Evolutionary conservation across 2,329 filamentous ascomycete species (phyloP).

Genomic region (Fusarium sp.): DNA sequence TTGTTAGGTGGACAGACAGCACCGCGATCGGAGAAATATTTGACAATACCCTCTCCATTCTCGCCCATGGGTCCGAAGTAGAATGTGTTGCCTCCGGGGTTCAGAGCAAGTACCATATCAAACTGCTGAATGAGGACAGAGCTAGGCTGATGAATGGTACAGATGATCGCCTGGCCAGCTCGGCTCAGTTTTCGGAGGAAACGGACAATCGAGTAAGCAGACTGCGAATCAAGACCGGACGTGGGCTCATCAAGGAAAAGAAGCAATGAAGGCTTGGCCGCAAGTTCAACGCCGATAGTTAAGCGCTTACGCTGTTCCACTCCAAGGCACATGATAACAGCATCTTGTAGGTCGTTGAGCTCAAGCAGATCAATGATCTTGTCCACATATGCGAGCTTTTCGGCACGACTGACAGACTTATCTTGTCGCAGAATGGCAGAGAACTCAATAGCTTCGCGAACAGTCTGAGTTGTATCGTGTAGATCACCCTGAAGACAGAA

Average conservation of each 20-base stretch:
- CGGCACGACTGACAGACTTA: slow-evolving; percentile 63
- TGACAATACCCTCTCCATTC: slow-evolving; percentile 58
- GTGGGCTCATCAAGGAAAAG: slow-evolving; percentile 72
- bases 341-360: slow-evolving; percentile 72
- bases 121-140: slow-evolving; percentile 67
- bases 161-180: slow-evolving; percentile 68
- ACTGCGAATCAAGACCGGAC: slow-evolving; percentile 67
- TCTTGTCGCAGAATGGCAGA: slow-evolving; percentile 73
- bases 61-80: slow-evolving; percentile 66
- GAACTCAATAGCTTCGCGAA: slow-evolving; percentile 74
- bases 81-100: slow-evolving; percentile 63
- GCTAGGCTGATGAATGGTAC: slow-evolving; percentile 70
- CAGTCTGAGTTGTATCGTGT: slow-evolving; percentile 72
- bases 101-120: slow-evolving; percentile 65
- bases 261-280: slow-evolving; percentile 67
- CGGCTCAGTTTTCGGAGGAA: slow-evolving; percentile 70
- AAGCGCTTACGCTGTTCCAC: slow-evolving; percentile 67
- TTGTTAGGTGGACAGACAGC: slow-evolving; percentile 70
- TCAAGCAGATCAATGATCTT: slow-evolving; percentile 74
- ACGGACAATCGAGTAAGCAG: slow-evolving; percentile 69
- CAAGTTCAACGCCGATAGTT: slow-evolving; percentile 66
- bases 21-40: slow-evolving; percentile 71
- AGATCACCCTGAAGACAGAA: slow-evolving; percentile 73
- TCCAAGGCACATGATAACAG: slow-evolving; percentile 69
- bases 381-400: slow-evolving; percentile 76